These are phyloP conservation scores for Fusarium sp. DNA, from an alignment of 2,329 filamentous ascomycete species.

Conservation along the genomic window DNA sequence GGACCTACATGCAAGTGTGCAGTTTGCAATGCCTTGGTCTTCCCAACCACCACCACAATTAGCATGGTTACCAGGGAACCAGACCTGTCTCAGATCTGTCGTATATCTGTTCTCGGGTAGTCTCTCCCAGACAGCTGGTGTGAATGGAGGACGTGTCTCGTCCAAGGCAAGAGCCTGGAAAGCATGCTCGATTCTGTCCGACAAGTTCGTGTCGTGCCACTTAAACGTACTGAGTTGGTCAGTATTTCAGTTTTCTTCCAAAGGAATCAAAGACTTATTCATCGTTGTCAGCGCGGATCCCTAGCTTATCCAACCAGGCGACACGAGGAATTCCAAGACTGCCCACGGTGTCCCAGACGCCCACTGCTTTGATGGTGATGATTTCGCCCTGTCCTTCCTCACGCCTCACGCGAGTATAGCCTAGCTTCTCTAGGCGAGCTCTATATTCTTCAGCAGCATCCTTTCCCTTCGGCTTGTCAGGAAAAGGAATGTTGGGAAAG, in stretches of 20 bases:
- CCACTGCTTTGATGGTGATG: constrained; percentile 57
- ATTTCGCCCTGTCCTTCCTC: constrained; percentile 51
- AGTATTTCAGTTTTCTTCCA: constrained; percentile 31
- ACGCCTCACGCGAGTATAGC: constrained; percentile 56
- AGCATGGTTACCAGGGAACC: constrained; percentile 77
- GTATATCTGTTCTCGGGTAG: constrained; percentile 49
- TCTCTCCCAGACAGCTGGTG: constrained; percentile 65
- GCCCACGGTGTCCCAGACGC: constrained; percentile 59
- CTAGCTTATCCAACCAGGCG: constrained; percentile 56
- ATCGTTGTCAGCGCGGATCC: constrained; percentile 55
- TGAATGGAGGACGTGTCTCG: constrained; percentile 63
- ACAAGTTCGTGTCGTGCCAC: constrained; percentile 64
- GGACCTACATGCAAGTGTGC: constrained; percentile 52
- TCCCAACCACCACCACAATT: constrained; percentile 76
- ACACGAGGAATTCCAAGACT: constrained; percentile 58
- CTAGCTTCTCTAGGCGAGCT: constrained; percentile 54
- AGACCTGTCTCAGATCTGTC: constrained; percentile 61
- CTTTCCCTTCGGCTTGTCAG: constrained; percentile 58
- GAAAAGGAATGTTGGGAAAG: constrained; percentile 58
- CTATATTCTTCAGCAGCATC: constrained; percentile 55
- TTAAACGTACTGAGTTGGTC: constrained; percentile 53
- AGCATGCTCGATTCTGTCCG: constrained; percentile 62
- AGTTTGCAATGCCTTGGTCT: constrained; percentile 57
- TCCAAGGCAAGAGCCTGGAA: constrained; percentile 69
- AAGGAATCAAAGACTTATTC: constrained; percentile 52